Base-by-base conservation (phyloP, 2,329 filamentous ascomycete species). In the Mollisiaceae sp. region DNA sequence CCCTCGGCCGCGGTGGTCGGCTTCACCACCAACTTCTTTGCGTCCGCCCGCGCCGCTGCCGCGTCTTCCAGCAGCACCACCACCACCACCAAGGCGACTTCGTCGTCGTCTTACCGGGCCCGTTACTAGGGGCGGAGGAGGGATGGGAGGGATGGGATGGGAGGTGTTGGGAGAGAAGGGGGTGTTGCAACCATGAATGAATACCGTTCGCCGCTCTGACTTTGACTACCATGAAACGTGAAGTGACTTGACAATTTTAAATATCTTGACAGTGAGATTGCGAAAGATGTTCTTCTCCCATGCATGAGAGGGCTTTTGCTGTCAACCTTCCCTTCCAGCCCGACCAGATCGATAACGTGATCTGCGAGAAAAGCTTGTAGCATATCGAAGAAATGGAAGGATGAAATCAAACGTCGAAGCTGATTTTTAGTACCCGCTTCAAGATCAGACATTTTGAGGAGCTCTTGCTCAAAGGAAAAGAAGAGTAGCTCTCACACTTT, bases 141-240 rank as follows among this genome's bases (percentile, higher is more conserved):
- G 43, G 43, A 22, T 45, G 18, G 43, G 18, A 11, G 45, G 45
- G 45, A 22, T n/a, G 45, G n/a, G n/a, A 45, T 50, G 45, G 20
- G 8, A 11, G 18, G 45, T 50, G 22, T 18, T 45, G n/a, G 45
- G 45, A n/a, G 20, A n/a, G 18, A 11, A 32, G 27, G 27, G 27
- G 27, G 27, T 50, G 45, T 41, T 41, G 38, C 38, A 41, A 41
- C 11, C n/a, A 50, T 50, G 45, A 50, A 50, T 50, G 45, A 50
- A 50, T 1, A 50, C n/a, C 11, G 18, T 50, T 50, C 45, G 3
- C 45, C n/a, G n/a, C 45, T 22, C 45, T 22, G 12, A 50, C 20
- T 11, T 50, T 50, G 20, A 20, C 8, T 22, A 4, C n/a, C 18
- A 5, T 50, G 45, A 24, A 50, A 15, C 41, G 41, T 50, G 45